Evolutionary conservation across 2,329 filamentous ascomycete species (phyloP), one percentile per base, ranked within the genome.

Genomic region (Boeremia lycopersici): DNA sequence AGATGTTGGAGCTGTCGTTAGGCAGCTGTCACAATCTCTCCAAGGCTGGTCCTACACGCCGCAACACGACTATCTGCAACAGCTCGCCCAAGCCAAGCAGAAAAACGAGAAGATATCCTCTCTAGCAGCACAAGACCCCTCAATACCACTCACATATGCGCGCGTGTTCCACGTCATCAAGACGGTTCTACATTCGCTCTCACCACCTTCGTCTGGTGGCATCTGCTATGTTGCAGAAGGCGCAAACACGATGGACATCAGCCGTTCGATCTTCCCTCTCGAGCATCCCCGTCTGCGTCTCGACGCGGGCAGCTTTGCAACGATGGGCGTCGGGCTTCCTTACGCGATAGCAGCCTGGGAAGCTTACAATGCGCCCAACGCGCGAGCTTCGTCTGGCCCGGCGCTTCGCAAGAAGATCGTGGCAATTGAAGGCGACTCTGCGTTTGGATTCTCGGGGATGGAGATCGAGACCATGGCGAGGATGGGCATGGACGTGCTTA

Each of bases 211-310:
- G 35, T 68, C 80, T 11, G 81, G 79, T 19, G 70, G 76, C 38
- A 77, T 84, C 23, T 79, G 85, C 19, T 85, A 85, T 57, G 74
- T 85, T 31, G 83, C 81, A 1, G 82, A 86, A 71, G 83, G 83
- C 6, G 82, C 83, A 8, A 85, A 85, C 62, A 84, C 83, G 6
- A 86, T 85, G 84, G 84, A 86, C 60, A 84, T 85, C 48, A 83
- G 81, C 2, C 79, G 83, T 17, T 81, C 79, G 11, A 75, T 79
- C 38, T 85, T 86, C 63, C 76, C 80, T 0, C 74, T 85, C 15
- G 74, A 82, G 28, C 76, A 83, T 59, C 83, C 83, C 2, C 79
- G 83, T 15, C 77, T 83, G 13, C 78, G 81, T 19, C 78, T 86
- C 19, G 83, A 86, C 66, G 83, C 83, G 3, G 83, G 83, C 1